Evolutionary conservation across 2,329 filamentous ascomycete genomes (phyloP).

Genomic region (Colletotrichum scovillei): DNA sequence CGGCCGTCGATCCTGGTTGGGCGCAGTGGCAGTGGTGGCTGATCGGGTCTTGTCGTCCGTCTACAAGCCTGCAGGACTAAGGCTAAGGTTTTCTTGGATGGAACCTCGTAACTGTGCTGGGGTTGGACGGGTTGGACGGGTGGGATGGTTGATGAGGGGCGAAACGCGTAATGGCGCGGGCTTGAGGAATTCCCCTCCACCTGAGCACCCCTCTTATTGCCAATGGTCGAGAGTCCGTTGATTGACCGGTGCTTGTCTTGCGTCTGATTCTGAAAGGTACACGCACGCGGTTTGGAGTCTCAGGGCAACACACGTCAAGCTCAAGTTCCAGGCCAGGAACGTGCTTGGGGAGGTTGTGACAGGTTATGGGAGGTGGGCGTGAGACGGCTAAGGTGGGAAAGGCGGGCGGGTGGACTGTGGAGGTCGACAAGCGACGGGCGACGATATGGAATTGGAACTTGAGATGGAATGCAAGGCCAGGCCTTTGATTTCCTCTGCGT

Average conservation of each 20-base stretch:
- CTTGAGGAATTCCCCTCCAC: conserved; percentile 7
- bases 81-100: conserved; percentile 30
- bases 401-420: not conserved
- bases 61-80: conserved; percentile 5
- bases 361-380: not conserved
- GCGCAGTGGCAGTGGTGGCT: conserved; percentile 10
- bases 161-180: conserved; percentile 35
- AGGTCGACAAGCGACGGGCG: no score
- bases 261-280: conserved; percentile 1
- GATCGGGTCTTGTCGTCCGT: conserved; percentile 15
- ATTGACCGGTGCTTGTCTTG: not conserved
- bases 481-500: conserved; percentile 2
- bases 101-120: conserved; percentile 16
- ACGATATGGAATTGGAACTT: no score
- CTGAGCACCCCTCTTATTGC: conserved; percentile 1
- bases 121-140: conserved; percentile 23
- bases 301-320: not conserved
- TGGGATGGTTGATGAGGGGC: conserved; percentile 32
- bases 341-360: not conserved
- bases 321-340: not conserved
- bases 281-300: not conserved
- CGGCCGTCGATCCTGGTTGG: conserved; percentile 5
- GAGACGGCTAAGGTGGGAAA: not conserved
- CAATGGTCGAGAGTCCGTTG: not conserved
- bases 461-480: conserved; percentile 12